Evolutionary conservation across 768 basidiomycete species (phyloP), one percentile per base, ranked within the genome.

Genomic region (Trametopsis cervina): DNA sequence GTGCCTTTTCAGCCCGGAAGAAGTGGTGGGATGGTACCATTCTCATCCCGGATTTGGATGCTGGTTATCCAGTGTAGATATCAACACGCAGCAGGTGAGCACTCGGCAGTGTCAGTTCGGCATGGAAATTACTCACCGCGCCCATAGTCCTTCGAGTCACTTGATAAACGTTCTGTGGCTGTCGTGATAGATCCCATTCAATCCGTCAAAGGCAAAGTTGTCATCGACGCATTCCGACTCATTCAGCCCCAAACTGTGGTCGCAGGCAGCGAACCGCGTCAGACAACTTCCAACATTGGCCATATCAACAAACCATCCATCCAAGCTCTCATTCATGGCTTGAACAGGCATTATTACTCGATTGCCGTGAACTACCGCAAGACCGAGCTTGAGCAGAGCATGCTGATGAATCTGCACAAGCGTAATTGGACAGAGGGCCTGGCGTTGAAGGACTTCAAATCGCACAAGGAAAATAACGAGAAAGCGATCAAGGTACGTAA

Each of bases 11-110:
- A 84, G 94, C 58, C 89, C 95, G 25, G 96, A 98, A 72, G 89
- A 86, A 83, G 96, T 98, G 4, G 96, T 99, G 1, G 96, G 96
- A 3, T 99, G 96, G 96, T 99, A 99, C 62, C 96, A 99, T 68
- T 98, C 96, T 33, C 96, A 99, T 73, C 96, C 96, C 47, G 96
- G 96, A 29, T 99, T 98, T 67, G 96, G 96, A 4, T 99, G 96
- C 66, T 99, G 96, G 96, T 73, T 99, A 35, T 97, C 94, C 40
- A 93, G 91, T 58, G 95, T 98, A 18, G 96, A 99, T 69, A 93
- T 98, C 63, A 96, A 97, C 68, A 99, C 96, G 3, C 96, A 99
- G 61, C 96, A 98, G 73, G 94, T 86, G 46, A 51, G 70, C 61
- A 26, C 41, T 40, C 35, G n/a, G n/a, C n/a, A n/a, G n/a, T n/a